Evolutionary conservation across 1,284 basidiomycete genomes (phyloP).

Genomic region (Malassezia equina): DNA sequence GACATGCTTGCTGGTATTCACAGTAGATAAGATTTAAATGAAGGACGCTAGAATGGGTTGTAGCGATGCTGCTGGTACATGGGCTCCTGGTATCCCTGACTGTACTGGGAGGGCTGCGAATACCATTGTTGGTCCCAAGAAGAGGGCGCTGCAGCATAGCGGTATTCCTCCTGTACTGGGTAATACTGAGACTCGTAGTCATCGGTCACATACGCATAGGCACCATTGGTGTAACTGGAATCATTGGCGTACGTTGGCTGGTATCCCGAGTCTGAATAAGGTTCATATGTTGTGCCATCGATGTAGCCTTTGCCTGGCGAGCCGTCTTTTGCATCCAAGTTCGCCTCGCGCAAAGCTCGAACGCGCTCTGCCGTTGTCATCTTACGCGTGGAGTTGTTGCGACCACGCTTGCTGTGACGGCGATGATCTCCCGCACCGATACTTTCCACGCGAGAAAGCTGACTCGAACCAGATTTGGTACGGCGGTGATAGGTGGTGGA

Average conservation of each 20-base stretch:
- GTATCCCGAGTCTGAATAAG: not conserved
- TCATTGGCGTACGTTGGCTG: not conserved
- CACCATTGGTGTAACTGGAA: not conserved
- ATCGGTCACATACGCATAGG: not conserved
- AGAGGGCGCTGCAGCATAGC: not conserved
- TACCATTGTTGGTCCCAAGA: not conserved
- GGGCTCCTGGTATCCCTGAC: not conserved
- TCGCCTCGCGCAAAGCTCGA: constrained; percentile 1
- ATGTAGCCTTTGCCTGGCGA: not conserved
- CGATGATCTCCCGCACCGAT: constrained; percentile 16
- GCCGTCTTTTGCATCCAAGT: not conserved
- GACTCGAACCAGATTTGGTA: constrained; percentile 1
- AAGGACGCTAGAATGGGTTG: constrained; percentile 4
- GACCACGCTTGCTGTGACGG: constrained; percentile 5
- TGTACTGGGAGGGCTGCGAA: not conserved
- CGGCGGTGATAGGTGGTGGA: not conserved
- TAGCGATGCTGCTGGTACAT: constrained; percentile 3
- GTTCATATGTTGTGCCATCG: not conserved
- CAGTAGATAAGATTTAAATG: not conserved
- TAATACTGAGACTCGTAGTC: not conserved
- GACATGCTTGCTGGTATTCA: not conserved
- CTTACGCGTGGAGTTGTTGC: not conserved
- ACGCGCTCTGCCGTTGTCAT: constrained; percentile 13
- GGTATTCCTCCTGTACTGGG: constrained; percentile 9
- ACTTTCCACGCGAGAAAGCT: constrained; percentile 16